phyloP scores from a whole-genome alignment of 2,329 filamentous ascomycete genomes.

The Colletotrichum tropicale region DNA sequence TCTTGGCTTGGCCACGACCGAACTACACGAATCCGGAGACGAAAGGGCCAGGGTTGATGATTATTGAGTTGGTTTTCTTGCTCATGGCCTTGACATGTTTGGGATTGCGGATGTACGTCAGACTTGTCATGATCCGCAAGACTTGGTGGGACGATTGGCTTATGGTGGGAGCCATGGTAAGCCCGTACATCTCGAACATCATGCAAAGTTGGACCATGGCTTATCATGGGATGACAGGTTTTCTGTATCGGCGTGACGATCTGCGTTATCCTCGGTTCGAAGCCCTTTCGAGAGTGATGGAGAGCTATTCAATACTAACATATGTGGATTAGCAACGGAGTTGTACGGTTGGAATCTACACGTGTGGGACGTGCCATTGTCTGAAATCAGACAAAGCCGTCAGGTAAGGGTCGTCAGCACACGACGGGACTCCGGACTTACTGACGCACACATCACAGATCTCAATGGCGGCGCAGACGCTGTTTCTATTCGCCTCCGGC shows the following conservation, averaged over 20 bases:
- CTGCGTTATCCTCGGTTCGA: conserved; percentile 32
- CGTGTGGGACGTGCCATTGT: conserved; percentile 36
- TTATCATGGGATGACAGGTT: conserved; percentile 24
- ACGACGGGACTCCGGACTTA: rapidly evolving
- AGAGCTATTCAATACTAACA: background rate
- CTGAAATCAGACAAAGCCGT: conserved; percentile 30
- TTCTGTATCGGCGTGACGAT: conserved; percentile 36
- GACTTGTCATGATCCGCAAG: conserved; percentile 34
- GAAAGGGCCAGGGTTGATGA: conserved; percentile 32
- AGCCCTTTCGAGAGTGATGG: rapidly evolving
- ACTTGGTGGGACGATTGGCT: conserved; percentile 44
- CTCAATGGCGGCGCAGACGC: conserved; percentile 42
- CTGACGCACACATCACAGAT: conserved; percentile 28
- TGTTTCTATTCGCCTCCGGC: conserved; percentile 42
- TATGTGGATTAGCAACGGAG: conserved; percentile 25
- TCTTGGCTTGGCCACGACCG: background rate
- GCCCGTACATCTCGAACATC: background rate
- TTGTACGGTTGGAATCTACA: conserved; percentile 42
- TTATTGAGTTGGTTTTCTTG: conserved; percentile 38
- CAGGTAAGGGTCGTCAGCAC: background rate
- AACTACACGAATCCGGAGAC: background rate
- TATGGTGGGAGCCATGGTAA: conserved; percentile 42
- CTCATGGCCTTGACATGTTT: conserved; percentile 37
- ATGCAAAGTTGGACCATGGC: background rate
- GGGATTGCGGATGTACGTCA: conserved; percentile 40